Evolutionary conservation across 2,329 filamentous ascomycete species (phyloP).

Genomic region (Neonectria hederae): DNA sequence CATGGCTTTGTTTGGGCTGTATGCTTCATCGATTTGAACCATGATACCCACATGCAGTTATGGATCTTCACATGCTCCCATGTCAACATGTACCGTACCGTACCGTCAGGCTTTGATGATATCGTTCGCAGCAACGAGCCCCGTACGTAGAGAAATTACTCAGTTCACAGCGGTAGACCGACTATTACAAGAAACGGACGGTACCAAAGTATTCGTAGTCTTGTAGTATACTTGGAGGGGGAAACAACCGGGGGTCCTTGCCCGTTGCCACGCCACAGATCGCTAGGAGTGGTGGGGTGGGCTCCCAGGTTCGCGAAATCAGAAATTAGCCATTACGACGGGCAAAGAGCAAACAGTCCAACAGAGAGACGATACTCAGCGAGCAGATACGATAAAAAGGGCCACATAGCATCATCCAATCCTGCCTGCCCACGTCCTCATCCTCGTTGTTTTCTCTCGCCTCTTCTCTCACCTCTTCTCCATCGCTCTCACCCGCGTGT

Average conservation of each 20-base stretch:
- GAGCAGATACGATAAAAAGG: conserved; percentile 17
- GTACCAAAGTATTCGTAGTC: not conserved
- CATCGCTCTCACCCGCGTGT: too few relatives aligned
- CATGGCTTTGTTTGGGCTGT: not conserved
- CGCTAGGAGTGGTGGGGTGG: conserved; percentile 37
- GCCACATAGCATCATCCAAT: not conserved
- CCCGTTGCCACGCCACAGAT: conserved; percentile 41
- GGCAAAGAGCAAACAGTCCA: conserved; percentile 4
- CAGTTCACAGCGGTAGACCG: not conserved
- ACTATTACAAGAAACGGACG: conserved; percentile 7
- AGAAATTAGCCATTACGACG: conserved; percentile 43
- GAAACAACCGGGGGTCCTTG: conserved; percentile 32
- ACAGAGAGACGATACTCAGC: not conserved
- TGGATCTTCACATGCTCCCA: too few relatives aligned
- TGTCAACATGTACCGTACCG: too few relatives aligned
- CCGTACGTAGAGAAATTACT: not conserved
- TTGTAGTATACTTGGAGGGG: not conserved
- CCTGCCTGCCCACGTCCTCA: not conserved
- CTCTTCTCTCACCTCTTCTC: not conserved
- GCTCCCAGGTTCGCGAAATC: conserved; percentile 30
- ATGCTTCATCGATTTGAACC: conserved; percentile 18
- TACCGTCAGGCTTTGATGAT: too few relatives aligned
- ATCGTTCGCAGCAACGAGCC: not conserved
- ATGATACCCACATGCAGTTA: conserved; percentile 8
- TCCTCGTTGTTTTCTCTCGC: not conserved